Conservation (phyloP, 2,329 filamentous ascomycete species). For the Rhytidhysteron rufulum region DNA sequence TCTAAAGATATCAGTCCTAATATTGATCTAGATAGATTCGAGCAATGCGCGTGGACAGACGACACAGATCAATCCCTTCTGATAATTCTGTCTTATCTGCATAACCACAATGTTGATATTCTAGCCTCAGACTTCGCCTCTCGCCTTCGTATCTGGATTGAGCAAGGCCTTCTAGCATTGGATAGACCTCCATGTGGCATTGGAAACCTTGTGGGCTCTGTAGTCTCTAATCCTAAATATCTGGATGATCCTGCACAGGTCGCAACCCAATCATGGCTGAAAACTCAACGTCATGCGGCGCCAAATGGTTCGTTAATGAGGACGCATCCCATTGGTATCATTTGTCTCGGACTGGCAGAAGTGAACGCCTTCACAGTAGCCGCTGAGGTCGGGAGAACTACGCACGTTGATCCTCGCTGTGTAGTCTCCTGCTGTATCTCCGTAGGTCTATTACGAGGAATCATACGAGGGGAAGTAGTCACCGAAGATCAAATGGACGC, state of each 20-base stretch:
- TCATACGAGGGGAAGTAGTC: conserved; percentile 45
- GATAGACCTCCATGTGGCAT: conserved; percentile 48
- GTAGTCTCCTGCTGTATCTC: conserved; percentile 48
- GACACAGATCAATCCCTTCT: conserved; percentile 54
- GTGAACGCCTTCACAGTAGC: conserved; percentile 45
- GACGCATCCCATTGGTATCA: conserved; percentile 49
- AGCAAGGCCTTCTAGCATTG: conserved; percentile 45
- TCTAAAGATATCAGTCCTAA: conserved; percentile 1
- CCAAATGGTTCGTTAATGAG: conserved; percentile 54
- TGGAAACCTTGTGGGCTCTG: conserved; percentile 45
- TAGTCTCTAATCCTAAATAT: conserved; percentile 41
- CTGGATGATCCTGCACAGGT: conserved; percentile 37
- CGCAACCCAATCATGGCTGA: conserved; percentile 43
- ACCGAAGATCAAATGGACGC: conserved; percentile 40
- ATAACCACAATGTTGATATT: conserved; percentile 26
- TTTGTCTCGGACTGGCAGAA: conserved; percentile 41
- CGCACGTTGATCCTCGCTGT: conserved; percentile 52
- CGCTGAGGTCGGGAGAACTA: conserved; percentile 42
- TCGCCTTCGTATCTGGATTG: conserved; percentile 47
- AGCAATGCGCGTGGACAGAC: conserved; percentile 48
- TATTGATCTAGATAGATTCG: conserved; percentile 16
- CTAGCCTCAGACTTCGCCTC: conserved; percentile 42
- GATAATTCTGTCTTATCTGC: conserved; percentile 47
- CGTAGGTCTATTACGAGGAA: conserved; percentile 45
- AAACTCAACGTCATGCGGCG: conserved; percentile 37